Conservation (phyloP, 148 eudicot genomes). For the Limonium bicolor region DNA sequence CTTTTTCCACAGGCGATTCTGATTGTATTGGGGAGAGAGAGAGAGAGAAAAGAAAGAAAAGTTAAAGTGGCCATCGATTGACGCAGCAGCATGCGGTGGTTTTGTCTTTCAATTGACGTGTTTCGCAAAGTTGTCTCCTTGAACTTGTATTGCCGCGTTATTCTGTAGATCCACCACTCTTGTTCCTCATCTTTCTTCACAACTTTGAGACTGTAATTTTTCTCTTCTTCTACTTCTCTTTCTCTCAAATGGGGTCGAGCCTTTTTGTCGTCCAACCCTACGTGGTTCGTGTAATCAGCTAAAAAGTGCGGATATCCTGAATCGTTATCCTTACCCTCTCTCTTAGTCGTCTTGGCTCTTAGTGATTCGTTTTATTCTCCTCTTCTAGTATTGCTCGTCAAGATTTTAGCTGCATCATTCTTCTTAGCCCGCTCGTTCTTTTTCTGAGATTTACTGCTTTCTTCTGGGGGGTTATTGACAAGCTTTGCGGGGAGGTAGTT, state of each 20-base stretch:
- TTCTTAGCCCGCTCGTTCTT: background rate
- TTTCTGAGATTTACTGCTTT: background rate
- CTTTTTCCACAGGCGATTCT: constrained; percentile 20
- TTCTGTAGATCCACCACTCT: constrained; percentile 34
- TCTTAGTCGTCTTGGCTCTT: no score
- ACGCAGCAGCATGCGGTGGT: constrained; percentile 75
- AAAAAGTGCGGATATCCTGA: constrained; percentile 14
- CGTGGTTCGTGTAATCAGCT: constrained; percentile 74
- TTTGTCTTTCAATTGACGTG: constrained; percentile 56
- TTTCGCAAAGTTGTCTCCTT: constrained; percentile 55
- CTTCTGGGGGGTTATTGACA: constrained; percentile 2
- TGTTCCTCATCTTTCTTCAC: background rate
- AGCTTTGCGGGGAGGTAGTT: constrained; percentile 37
- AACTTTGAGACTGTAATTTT: background rate
- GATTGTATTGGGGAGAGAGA: constrained; percentile 2
- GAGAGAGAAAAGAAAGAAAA: background rate
- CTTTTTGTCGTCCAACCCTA: constrained; percentile 57
- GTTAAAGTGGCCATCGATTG: constrained; percentile 15
- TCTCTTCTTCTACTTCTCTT: background rate
- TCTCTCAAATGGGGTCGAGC: constrained; percentile 60
- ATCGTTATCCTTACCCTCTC: background rate
- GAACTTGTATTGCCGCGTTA: constrained; percentile 69
- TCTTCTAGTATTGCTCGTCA: background rate
- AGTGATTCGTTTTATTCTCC: background rate
- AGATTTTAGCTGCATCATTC: constrained; percentile 7